Base-by-base conservation (phyloP, 116 monocot species). In the Cymodocea nodosa region DNA sequence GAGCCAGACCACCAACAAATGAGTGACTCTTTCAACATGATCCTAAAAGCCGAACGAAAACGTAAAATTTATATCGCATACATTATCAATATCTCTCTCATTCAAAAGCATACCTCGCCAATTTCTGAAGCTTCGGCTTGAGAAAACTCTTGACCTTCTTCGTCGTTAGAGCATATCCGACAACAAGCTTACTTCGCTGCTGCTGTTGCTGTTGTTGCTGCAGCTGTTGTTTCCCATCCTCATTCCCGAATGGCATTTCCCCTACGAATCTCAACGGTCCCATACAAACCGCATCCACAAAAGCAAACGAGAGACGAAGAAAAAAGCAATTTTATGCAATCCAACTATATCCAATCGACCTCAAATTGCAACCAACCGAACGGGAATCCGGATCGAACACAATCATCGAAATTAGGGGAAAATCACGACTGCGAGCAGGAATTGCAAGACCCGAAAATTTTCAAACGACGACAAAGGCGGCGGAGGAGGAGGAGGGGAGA, bases 101-200 rank as follows among this genome's bases (percentile, higher is more conserved):
- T 25, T 57, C 2, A 62, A 2, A 62, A 7, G 7, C 10, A 62
- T 83, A 95, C 95, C 90, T 87, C 35, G 95, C 95, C 68, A 95
- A 73, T 48, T 77, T 82, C 70, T 83, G 76, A 12, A 95, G 75
- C 75, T 85, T 95, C 39, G 95, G 95, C 79, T 95, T 90, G 61
- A 95, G 61, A 68, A 95, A 95, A 73, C 95, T 90, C 83, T 87
- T 87, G 62, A 85, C 85, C 81, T 95, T 95, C 83, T 95, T 95
- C 61, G 90, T 83, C 51, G 95, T 87, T 39, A 95, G 73, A 15
- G 95, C 95, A 63, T 87, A 95, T 16, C 95, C 95, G 23, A 95
- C 95, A 16, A 95, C 87, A 39, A 95, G 73, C 74, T 68, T 85
- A 60, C 64, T 71, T 64, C 74, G 87, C 68, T 72, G 72, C 68